phyloP scores from a whole-genome alignment of 2,329 filamentous ascomycete genomes.

The Ceratocystis variospora region DNA sequence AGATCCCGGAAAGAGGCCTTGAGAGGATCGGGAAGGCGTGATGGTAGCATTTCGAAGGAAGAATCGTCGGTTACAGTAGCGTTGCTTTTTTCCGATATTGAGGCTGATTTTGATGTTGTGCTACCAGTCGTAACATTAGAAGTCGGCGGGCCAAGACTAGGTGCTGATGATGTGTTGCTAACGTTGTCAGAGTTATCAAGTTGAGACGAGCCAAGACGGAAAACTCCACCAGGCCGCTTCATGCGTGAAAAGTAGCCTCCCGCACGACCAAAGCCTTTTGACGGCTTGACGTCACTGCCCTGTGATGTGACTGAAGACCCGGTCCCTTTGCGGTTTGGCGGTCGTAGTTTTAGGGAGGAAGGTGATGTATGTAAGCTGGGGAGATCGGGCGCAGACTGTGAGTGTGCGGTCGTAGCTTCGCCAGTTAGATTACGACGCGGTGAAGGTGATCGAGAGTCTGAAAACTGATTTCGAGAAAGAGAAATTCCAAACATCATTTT shows the following conservation, averaged over 20 bases:
- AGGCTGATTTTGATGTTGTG: slow-evolving; percentile 29
- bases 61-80: slow-evolving; percentile 32
- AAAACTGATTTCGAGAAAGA: slow-evolving; percentile 14
- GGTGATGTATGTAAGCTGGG: slow-evolving; percentile 15
- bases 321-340: slow-evolving; percentile 11
- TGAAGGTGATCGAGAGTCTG: slow-evolving; percentile 19
- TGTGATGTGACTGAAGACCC: slow-evolving; percentile 5
- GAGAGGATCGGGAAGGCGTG: slow-evolving; percentile 35
- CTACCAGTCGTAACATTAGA: slow-evolving; percentile 28
- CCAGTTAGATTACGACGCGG: slow-evolving; percentile 14
- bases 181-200: slow-evolving; percentile 30
- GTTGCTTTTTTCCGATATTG: slow-evolving; percentile 28
- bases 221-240: slow-evolving; percentile 31
- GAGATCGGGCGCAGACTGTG: slow-evolving; percentile 18
- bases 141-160: slow-evolving; percentile 30
- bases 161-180: slow-evolving; percentile 33
- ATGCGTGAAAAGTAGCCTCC: slow-evolving; percentile 39
- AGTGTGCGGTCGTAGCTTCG: slow-evolving; percentile 13
- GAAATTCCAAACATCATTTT: slow-evolving; percentile 19
- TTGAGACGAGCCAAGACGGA: slow-evolving; percentile 29
- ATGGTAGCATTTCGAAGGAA: slow-evolving; percentile 32
- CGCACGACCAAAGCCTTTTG: slow-evolving; percentile 32
- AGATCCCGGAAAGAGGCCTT: slow-evolving; percentile 43
- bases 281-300: slow-evolving; percentile 21
- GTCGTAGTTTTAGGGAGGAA: slow-evolving; percentile 9